Base-by-base conservation (phyloP, 176 grass and related monocot genomes). In the Aegilops bicornis region DNA sequence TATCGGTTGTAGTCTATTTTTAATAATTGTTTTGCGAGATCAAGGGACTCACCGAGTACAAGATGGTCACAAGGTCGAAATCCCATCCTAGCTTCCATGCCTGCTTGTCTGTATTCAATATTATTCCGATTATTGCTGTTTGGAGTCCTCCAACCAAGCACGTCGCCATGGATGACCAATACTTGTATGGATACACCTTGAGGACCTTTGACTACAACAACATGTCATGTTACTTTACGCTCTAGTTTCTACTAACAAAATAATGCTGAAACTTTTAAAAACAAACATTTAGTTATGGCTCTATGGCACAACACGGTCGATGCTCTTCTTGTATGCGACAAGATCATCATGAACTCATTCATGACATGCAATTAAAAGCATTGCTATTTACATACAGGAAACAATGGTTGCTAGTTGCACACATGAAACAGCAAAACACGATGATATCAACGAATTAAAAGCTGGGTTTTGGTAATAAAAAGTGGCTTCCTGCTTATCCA, bases 161-260 rank as follows among this genome's bases (percentile, higher is more conserved):
- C 5, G 87, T 91, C 2, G 63, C 79, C 89, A 91, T 91, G 64
- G 89, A 91, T 2, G 89, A 86, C 89, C 92, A 94, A 61, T 87
- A 94, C 66, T 91, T 94, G 79, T 86, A 94, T 0, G 92, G 89
- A 62, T 94, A 94, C 20, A 94, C 89, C 80, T 89, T 91, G 13
- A 91, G 43, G 61, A 94, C 74, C 79, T 87, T 91, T 0, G 80
- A 88, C 92, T 94, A 60, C 2, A 9, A 76, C 25, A 77, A 3
- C 4, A 67, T 13, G 22, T 36, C 10, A 86, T 30, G 17, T 54
- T 39, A 22, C 30, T 73, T 3, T 36, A 11, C 2, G n/a, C 40
- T 47, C 13, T 6, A 4, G 0, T 43, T 20, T 45, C 2, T 27
- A 19, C 2, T 42, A 32, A 32, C 15, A 54, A n/a, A 48, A 40